Evolutionary conservation across 805 yeast genomes (phyloP).

Genomic region (Candida maltosa): DNA sequence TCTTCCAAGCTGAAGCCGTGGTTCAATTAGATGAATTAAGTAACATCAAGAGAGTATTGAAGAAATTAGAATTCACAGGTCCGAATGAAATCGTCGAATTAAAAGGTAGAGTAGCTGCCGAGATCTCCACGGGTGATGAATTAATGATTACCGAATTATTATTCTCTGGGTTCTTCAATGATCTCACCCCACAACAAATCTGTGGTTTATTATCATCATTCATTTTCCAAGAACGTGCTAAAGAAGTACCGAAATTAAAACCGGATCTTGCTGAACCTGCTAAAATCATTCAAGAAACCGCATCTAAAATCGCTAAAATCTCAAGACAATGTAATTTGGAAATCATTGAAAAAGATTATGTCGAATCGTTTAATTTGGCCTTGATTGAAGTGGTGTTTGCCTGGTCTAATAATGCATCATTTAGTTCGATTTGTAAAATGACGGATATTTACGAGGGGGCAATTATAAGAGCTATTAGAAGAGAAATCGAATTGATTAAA

Average conservation of each 20-base stretch:
- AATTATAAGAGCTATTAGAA: conserved; percentile 87
- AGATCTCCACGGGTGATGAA: conserved; percentile 89
- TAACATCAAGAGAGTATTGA: conserved; percentile 86
- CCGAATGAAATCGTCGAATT: conserved; percentile 87
- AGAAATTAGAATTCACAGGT: conserved; percentile 88
- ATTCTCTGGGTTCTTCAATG: conserved; percentile 93
- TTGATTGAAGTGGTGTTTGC: conserved; percentile 95
- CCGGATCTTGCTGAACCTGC: conserved; percentile 93
- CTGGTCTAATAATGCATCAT: conserved; percentile 96
- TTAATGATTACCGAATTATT: conserved; percentile 83
- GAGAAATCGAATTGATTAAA: conserved; percentile 88
- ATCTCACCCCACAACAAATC: conserved; percentile 81
- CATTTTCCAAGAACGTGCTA: conserved; percentile 94
- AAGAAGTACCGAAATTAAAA: conserved; percentile 79
- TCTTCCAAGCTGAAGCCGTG: conserved; percentile 82
- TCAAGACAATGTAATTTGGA: conserved; percentile 89
- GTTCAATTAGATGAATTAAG: conserved; percentile 92
- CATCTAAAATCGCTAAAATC: conserved; percentile 83
- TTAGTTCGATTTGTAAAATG: conserved; percentile 97
- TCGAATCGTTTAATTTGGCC: conserved; percentile 87
- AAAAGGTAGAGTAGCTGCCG: conserved; percentile 97
- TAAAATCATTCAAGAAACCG: conserved; percentile 86
- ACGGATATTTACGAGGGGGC: conserved; percentile 98
- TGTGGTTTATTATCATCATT: conserved; percentile 92
- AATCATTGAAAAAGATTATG: conserved; percentile 85